These are phyloP conservation scores for Pichia inconspicua DNA, from an alignment of 1,139 yeast genomes.

Conservation along the genomic window DNA sequence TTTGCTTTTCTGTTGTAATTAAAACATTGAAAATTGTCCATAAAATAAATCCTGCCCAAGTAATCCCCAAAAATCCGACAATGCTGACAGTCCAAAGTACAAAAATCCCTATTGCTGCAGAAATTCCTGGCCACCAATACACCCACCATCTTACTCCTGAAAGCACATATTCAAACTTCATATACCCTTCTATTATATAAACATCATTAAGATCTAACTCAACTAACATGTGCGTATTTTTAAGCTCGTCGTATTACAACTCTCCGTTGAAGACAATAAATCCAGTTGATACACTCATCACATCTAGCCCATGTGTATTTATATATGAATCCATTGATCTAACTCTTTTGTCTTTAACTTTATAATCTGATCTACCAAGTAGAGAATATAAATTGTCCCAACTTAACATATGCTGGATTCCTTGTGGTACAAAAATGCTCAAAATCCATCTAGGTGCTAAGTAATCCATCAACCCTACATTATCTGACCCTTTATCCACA, in stretches of 20 bases:
- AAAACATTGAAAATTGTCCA: background rate
- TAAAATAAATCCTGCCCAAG: conserved; percentile 7
- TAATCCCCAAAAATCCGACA: conserved; percentile 6
- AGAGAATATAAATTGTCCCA: conserved; percentile 3
- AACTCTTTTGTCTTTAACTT: conserved; percentile 1
- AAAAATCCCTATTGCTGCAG: conserved; percentile 12
- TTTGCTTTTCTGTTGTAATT: background rate
- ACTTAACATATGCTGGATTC: conserved; percentile 8
- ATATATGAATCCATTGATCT: conserved; percentile 7
- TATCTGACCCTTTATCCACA: background rate
- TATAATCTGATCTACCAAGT: conserved; percentile 5
- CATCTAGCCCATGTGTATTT: conserved; percentile 1
- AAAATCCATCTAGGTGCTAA: conserved; percentile 13
- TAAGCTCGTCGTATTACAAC: conserved; percentile 2
- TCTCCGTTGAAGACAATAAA: conserved; percentile 8
- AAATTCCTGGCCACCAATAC: conserved; percentile 19
- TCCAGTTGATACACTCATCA: conserved; percentile 7
- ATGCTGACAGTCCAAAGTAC: conserved; percentile 11
- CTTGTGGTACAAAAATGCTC: conserved; percentile 11
- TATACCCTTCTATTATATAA: conserved; percentile 8
- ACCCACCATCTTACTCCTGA: conserved; percentile 15
- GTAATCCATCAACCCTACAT: conserved; percentile 8
- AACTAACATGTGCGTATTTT: conserved; percentile 10
- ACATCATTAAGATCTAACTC: conserved; percentile 12
- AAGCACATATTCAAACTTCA: conserved; percentile 13